phyloP scores from a whole-genome alignment of 108 stramenopile genomes.

The Nitzschia palea region DNA sequence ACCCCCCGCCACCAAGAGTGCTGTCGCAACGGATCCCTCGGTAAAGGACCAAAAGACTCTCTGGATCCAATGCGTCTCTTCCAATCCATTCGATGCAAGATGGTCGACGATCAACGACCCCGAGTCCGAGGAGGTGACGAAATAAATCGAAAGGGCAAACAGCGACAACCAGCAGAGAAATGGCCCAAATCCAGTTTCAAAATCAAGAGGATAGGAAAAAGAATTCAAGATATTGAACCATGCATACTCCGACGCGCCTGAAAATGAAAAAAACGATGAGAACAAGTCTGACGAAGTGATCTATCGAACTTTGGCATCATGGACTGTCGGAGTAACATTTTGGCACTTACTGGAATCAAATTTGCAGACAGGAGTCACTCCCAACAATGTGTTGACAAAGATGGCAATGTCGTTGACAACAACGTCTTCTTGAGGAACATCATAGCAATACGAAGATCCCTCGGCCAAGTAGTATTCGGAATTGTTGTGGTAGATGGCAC shows the following conservation, averaged over 20 bases:
- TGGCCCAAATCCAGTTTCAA: conserved; percentile 43
- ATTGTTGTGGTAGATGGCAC: conserved; percentile 20
- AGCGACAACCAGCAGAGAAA: conserved; percentile 45
- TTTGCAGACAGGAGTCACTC: conserved; percentile 46
- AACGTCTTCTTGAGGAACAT: conserved; percentile 49
- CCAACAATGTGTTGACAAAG: conserved; percentile 40
- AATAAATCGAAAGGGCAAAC: conserved; percentile 50
- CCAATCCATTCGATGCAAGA: conserved; percentile 51
- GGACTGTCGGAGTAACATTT: neutral
- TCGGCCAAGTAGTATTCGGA: conserved; percentile 26
- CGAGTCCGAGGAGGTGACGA: conserved; percentile 69
- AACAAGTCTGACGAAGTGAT: neutral
- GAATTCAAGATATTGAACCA: conserved; percentile 61
- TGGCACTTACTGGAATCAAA: conserved; percentile 29
- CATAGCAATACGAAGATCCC: conserved; percentile 36
- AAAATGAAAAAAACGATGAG: neutral
- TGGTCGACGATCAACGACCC: conserved; percentile 66
- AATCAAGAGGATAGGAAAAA: conserved; percentile 43
- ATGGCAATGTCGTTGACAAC: conserved; percentile 19
- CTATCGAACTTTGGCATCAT: neutral
- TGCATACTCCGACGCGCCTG: conserved; percentile 13
- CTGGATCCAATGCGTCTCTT: conserved; percentile 55
- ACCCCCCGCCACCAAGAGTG: conserved; percentile 49
- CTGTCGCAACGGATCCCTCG: conserved; percentile 51
- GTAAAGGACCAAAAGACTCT: conserved; percentile 70